Base-by-base conservation (phyloP, 495 filamentous ascomycete species). In the Letharia lupina region DNA sequence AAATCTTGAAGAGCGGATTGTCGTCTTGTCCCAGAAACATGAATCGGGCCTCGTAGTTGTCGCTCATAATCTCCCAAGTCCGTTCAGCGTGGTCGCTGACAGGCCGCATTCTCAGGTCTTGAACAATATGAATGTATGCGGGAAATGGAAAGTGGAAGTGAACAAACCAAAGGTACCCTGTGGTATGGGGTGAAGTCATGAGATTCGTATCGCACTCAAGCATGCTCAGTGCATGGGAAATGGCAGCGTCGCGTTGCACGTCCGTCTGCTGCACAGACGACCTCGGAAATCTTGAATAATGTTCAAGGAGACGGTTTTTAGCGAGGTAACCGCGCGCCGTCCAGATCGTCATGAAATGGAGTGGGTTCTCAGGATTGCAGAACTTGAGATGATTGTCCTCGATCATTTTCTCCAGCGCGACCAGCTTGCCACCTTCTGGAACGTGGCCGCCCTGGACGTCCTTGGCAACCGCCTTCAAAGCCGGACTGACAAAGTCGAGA, bases 281-380 rank as follows among this genome's bases (percentile, higher is more conserved):
- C 12, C 57, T 63, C 0, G 69, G 69, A 50, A 70, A 70, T 67
- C 50, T 74, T 5, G 77, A 74, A 67, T 80, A 79, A 64, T 80
- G 68, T 65, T 84, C 78, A 40, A 83, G 15, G 4, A 87, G 74
- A 42, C 73, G 73, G 58, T 16, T 63, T 75, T 78, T 84, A 0
- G 84, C 78, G 52, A 86, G 59, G 15, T 74, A 69, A 0, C 45
- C 72, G 45, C 81, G 75, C n/a, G 76, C 70, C 45, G 67, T 74
- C 83, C 80, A 86, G 15, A 83, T 75, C 1, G 83, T 81, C 75
- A 84, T 80, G 65, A 75, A 80, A 66, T 86, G 82, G 16, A 84
- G 71, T 0, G 83, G 77, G 68, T 80, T 83, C 11, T 78, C 76
- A 10, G 71, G 73, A 63, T 84, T 70, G 61, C 81, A 84, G 60